phyloP scores from a whole-genome alignment of 2,329 filamentous ascomycete genomes.

The Fonsecaea pedrosoi region DNA sequence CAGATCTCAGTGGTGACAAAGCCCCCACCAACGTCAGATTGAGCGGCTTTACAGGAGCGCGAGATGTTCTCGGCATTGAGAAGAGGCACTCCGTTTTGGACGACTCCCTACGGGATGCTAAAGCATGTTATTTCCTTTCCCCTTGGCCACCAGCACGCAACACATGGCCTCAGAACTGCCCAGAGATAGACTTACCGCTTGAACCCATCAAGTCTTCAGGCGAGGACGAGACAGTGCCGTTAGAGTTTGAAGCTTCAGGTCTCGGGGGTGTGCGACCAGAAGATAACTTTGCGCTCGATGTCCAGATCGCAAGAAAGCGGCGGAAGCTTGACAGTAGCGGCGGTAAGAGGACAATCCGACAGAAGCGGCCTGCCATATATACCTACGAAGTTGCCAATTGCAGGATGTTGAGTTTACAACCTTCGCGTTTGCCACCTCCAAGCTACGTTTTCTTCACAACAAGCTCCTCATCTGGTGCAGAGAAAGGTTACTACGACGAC shows the following conservation, averaged over 20 bases:
- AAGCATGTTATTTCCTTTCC: slow-evolving; percentile 36
- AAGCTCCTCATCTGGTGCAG: slow-evolving; percentile 33
- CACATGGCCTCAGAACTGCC: slow-evolving; percentile 5
- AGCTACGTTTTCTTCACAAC: slow-evolving; percentile 42
- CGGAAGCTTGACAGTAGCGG: slow-evolving; percentile 3
- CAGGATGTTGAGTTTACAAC: slow-evolving; percentile 37
- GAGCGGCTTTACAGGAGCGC: slow-evolving; percentile 16
- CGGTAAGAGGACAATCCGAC: not conserved
- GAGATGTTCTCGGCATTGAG: slow-evolving; percentile 28
- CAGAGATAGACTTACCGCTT: slow-evolving; percentile 31
- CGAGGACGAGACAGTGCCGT: slow-evolving; percentile 38
- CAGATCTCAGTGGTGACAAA: slow-evolving; percentile 65
- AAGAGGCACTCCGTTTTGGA: slow-evolving; percentile 18
- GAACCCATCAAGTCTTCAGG: slow-evolving; percentile 33
- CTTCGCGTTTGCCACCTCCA: slow-evolving; percentile 44
- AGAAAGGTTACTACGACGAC: slow-evolving; percentile 23
- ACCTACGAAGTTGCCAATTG: slow-evolving; percentile 35
- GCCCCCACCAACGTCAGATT: slow-evolving; percentile 22
- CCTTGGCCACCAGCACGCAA: slow-evolving; percentile 2
- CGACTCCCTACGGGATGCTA: slow-evolving; percentile 32
- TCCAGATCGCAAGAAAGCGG: slow-evolving; percentile 35
- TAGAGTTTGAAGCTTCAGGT: slow-evolving; percentile 44
- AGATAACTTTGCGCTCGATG: slow-evolving; percentile 47
- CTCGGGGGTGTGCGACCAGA: slow-evolving; percentile 44
- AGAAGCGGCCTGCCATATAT: slow-evolving; percentile 25